Conservation (phyloP, 169 alveolate species). For the Eimeria necatrix region DNA sequence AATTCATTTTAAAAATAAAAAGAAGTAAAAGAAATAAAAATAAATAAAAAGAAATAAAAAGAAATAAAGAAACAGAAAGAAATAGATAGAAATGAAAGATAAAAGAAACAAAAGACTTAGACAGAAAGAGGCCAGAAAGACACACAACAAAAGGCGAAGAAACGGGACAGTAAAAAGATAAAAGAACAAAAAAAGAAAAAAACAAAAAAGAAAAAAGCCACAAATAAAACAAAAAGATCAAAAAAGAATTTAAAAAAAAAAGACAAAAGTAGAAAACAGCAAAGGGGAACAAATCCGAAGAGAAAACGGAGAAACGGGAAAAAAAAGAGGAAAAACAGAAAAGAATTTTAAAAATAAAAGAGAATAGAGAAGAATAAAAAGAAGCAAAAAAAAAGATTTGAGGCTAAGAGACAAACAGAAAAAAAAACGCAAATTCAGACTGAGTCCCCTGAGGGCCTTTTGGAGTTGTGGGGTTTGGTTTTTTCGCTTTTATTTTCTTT, state of each 20-base stretch:
- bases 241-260: neutral
- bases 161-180: neutral
- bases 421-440: no score
- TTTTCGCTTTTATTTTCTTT: neutral
- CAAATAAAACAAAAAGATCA: neutral
- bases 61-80: neutral
- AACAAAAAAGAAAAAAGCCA: neutral
- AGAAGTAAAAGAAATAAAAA: neutral
- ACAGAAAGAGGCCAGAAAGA: neutral
- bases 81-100: neutral
- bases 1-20: neutral
- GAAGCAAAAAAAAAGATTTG: neutral
- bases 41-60: neutral
- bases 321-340: neutral
- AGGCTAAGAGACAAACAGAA: neutral
- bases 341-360: neutral
- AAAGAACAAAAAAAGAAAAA: neutral
- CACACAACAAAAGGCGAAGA: neutral
- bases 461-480: no score
- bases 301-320: neutral
- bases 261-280: neutral
- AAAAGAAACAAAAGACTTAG: neutral
- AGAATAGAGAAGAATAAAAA: neutral
- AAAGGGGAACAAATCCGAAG: neutral
- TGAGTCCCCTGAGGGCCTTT: no score